A percentile compares a stretch with the other conserved stretches of the same genome.
Conservation (phyloP, 805 yeast species). For the Kodamaea jinghongensis region DNA sequence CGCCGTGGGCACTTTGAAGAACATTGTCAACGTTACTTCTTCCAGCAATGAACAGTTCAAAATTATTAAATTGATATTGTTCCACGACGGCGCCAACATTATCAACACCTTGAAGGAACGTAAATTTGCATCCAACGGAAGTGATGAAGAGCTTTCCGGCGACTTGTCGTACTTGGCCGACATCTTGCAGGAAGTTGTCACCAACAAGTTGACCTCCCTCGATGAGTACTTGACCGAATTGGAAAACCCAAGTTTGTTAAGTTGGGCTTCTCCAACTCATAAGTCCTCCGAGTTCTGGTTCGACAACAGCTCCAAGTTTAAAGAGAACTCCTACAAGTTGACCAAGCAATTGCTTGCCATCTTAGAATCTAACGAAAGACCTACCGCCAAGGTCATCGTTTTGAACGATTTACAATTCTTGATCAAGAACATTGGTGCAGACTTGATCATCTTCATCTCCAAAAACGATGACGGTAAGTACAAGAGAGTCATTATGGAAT, state of each 20-base stretch:
- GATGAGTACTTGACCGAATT: constrained; percentile 90
- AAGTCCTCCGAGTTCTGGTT: constrained; percentile 86
- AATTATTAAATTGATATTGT: constrained; percentile 63
- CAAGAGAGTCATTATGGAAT: constrained; percentile 79
- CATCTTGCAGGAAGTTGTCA: constrained; percentile 67
- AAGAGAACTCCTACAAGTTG: constrained; percentile 71
- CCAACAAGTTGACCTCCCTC: constrained; percentile 74
- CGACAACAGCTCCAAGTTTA: constrained; percentile 74
- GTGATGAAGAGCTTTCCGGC: constrained; percentile 79
- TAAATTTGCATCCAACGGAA: constrained; percentile 69
- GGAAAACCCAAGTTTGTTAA: constrained; percentile 69
- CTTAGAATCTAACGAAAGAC: constrained; percentile 33
- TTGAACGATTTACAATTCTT: constrained; percentile 44
- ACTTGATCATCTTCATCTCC: constrained; percentile 35
- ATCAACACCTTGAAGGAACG: constrained; percentile 72
- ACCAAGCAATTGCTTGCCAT: constrained; percentile 60
- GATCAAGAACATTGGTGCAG: constrained; percentile 39
- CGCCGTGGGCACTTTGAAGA: constrained; percentile 70
- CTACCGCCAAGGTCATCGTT: constrained; percentile 31
- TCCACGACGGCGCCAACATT: constrained; percentile 71
- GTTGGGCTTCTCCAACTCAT: constrained; percentile 86
- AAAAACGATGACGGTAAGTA: constrained; percentile 49
- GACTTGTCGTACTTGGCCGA: constrained; percentile 63
- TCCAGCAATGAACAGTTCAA: constrained; percentile 36
- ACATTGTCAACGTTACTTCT: constrained; percentile 45